Evolutionary conservation across 2,329 filamentous ascomycete genomes (phyloP).

Genomic region (Scorias spongiosa): DNA sequence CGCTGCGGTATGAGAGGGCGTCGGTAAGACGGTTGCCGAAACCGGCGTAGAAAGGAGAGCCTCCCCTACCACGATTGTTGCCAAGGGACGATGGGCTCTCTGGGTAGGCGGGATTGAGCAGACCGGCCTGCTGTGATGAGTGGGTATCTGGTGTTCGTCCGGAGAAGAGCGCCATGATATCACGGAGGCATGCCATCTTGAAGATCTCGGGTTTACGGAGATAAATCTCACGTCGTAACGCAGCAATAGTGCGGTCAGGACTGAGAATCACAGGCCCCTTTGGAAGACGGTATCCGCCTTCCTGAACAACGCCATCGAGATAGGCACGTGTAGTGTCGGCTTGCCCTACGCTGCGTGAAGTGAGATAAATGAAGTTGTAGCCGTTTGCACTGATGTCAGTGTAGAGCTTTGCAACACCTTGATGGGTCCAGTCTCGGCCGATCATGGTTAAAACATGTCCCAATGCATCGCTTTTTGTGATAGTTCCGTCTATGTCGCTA

Average conservation of each 20-base stretch:
- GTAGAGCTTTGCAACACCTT: conserved; percentile 92
- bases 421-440: conserved; percentile 93
- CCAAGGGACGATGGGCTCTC: conserved; percentile 9
- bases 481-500: conserved; percentile 96
- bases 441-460: conserved; percentile 95
- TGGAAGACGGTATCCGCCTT: conserved; percentile 67
- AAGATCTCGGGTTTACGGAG: conserved; percentile 94
- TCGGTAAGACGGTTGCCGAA: conserved; percentile 96
- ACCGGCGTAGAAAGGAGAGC: conserved; percentile 78
- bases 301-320: conserved; percentile 75
- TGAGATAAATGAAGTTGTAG: conserved; percentile 98
- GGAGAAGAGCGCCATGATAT: conserved; percentile 75
- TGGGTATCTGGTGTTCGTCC: conserved; percentile 18
- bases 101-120: neutral
- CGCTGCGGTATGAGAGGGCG: conserved; percentile 85
- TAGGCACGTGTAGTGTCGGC: conserved; percentile 84
- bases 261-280: conserved; percentile 89
- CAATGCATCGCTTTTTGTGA: conserved; percentile 55
- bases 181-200: conserved; percentile 95
- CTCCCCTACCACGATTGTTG: conserved; percentile 13
- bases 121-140: conserved; percentile 14
- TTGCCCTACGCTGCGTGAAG: conserved; percentile 82
- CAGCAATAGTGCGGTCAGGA: conserved; percentile 88
- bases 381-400: conserved; percentile 90
- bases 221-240: conserved; percentile 81